phyloP scores from a whole-genome alignment of 176 grass and related monocot species.

The Oryza rufipogon region DNA sequence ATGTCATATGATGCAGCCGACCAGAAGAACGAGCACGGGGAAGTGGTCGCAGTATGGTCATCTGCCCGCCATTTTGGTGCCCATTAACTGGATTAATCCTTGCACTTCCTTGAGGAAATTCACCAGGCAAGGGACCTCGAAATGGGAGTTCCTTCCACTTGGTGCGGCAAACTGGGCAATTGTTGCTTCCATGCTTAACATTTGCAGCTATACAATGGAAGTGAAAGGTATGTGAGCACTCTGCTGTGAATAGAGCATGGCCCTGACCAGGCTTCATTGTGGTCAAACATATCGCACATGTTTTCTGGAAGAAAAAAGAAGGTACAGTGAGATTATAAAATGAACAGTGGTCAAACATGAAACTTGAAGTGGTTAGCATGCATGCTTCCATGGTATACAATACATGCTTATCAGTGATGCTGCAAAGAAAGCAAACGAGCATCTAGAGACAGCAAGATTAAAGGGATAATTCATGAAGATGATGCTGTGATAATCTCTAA shows the following conservation, averaged over 20 bases:
- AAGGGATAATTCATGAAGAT: conserved; percentile 1
- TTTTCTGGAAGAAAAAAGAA: conserved; percentile 58
- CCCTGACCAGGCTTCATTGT: conserved; percentile 85
- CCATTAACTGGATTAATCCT: conserved; percentile 60
- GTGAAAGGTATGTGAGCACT: conserved; percentile 85
- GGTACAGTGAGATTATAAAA: conserved; percentile 7
- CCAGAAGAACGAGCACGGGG: conserved; percentile 66
- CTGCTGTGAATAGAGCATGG: conserved; percentile 85
- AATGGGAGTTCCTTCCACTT: conserved; percentile 92
- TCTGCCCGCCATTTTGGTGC: conserved; percentile 58
- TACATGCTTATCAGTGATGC: not conserved
- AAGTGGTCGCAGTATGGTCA: conserved; percentile 61
- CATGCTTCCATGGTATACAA: not conserved
- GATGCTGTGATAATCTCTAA: not conserved
- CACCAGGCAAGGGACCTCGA: conserved; percentile 43
- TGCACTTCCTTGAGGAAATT: conserved; percentile 48
- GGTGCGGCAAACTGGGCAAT: conserved; percentile 67
- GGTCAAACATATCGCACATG: conserved; percentile 81
- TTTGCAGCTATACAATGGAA: conserved; percentile 89
- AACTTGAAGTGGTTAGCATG: not conserved
- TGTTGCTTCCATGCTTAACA: conserved; percentile 80
- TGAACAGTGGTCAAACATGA: not conserved
- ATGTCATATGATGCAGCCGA: conserved; percentile 53
- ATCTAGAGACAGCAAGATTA: not conserved
- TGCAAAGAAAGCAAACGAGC: conserved; percentile 1